Evolutionary conservation across 345 rosid species (phyloP).

Genomic region (Eucalyptus victrix): DNA sequence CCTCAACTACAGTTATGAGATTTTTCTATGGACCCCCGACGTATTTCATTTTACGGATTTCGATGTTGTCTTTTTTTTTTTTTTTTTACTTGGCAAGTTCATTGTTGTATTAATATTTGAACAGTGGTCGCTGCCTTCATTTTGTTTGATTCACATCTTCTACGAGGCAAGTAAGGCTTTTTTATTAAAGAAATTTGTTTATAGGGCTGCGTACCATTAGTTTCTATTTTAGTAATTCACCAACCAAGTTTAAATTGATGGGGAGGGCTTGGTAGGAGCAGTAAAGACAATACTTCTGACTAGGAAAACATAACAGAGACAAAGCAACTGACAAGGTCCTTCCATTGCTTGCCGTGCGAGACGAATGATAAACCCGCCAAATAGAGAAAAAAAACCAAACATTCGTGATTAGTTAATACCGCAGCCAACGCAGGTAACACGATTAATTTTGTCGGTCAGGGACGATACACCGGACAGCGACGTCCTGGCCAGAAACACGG

Average conservation of each 20-base stretch:
- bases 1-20: not conserved
- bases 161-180: not conserved
- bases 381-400: not conserved
- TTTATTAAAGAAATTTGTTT: not conserved
- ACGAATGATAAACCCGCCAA: not conserved
- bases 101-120: not conserved
- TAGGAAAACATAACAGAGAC: not conserved
- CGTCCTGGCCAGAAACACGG: not conserved
- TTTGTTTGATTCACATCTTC: not conserved
- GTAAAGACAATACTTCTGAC: not conserved
- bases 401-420: not conserved
- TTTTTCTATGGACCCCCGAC: not conserved
- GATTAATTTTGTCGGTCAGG: not conserved
- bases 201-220: not conserved
- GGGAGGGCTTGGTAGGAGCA: not conserved
- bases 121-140: not conserved
- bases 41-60: not conserved
- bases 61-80: not conserved
- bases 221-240: not conserved
- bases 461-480: not conserved
- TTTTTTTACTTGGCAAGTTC: not conserved
- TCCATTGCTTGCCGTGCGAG: not conserved
- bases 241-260: not conserved
- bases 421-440: not conserved
- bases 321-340: not conserved